Percentiles rank a stretch among this genome's conserved stretches.
phyloP scores from a whole-genome alignment of 768 basidiomycete genomes.

The Panaeolus cyanescens region DNA sequence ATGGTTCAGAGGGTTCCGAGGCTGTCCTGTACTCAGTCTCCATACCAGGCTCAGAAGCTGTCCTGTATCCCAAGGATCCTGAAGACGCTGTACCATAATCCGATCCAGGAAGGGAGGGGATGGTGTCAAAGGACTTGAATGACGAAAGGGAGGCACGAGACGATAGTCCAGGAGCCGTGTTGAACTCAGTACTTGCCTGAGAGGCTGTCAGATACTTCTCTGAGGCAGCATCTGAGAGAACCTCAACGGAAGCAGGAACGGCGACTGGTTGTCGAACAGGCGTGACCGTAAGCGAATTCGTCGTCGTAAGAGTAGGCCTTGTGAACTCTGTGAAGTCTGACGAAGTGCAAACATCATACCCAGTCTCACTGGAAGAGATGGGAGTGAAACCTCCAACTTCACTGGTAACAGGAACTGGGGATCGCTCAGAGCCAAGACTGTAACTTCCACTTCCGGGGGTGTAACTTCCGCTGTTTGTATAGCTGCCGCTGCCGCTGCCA shows the following conservation, averaged over 20 bases:
- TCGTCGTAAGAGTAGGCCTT: conserved; percentile 30
- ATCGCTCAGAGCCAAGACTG: conserved; percentile 7
- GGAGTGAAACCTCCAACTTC: conserved; percentile 29
- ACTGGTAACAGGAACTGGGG: conserved; percentile 16
- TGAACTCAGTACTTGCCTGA: conserved; percentile 55
- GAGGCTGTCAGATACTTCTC: conserved; percentile 47
- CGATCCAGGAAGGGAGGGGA: conserved; percentile 24
- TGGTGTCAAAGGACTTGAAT: conserved; percentile 32
- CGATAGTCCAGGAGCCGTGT: conserved; percentile 33
- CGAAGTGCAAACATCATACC: conserved; percentile 54
- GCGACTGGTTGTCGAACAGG: conserved; percentile 30
- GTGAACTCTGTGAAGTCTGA: conserved; percentile 49
- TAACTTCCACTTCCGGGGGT: conserved; percentile 24
- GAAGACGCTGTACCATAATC: conserved; percentile 48
- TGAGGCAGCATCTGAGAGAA: conserved; percentile 33
- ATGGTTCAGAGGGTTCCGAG: conserved; percentile 29
- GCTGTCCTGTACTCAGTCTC: conserved; percentile 46
- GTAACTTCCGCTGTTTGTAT: conserved; percentile 28
- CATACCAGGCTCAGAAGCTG: conserved; percentile 13
- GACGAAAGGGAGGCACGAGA: conserved; percentile 28
- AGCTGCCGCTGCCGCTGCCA: conserved; percentile 27
- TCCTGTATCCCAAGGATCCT: conserved; percentile 22
- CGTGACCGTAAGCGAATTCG: conserved; percentile 23
- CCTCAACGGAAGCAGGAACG: conserved; percentile 27
- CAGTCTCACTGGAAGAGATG: conserved; percentile 46